phyloP scores from a whole-genome alignment of 495 filamentous ascomycete genomes.

The Bathelium albidoporum region DNA sequence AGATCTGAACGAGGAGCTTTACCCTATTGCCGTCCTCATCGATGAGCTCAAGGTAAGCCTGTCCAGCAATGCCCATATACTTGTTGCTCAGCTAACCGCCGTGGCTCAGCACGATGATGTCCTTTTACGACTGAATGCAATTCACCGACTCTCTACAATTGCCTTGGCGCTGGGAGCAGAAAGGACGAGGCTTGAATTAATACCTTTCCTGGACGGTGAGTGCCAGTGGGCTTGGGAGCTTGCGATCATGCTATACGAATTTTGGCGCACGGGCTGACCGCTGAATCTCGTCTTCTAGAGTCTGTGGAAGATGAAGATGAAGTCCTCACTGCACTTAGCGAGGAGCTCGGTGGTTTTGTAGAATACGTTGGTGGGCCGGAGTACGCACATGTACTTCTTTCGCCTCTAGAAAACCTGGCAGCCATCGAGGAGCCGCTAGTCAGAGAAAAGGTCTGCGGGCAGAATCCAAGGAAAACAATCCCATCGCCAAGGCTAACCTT shows the following conservation, averaged over 20 bases:
- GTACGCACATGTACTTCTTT: conserved; percentile 90
- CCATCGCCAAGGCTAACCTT: conserved; percentile 16
- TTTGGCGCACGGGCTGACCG: conserved; percentile 1
- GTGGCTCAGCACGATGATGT: conserved; percentile 84
- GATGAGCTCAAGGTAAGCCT: conserved; percentile 89
- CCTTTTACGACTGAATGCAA: conserved; percentile 91
- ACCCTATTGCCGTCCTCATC: conserved; percentile 97
- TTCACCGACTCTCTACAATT: conserved; percentile 94
- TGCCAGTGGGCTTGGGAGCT: no score
- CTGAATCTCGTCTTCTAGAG: conserved; percentile 46
- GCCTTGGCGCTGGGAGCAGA: conserved; percentile 90
- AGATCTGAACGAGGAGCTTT: conserved; percentile 86
- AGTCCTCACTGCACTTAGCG: conserved; percentile 90
- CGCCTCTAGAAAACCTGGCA: conserved; percentile 92
- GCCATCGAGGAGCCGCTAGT: conserved; percentile 97
- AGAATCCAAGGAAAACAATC: not conserved
- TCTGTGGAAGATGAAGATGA: conserved; percentile 98
- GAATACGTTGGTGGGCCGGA: conserved; percentile 95
- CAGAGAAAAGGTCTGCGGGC: conserved; percentile 70
- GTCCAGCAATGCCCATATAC: conserved; percentile 4
- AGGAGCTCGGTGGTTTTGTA: conserved; percentile 90
- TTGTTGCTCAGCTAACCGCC: conserved; percentile 18
- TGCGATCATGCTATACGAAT: no score
- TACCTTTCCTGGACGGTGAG: conserved; percentile 95
- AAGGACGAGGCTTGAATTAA: conserved; percentile 92